Percentiles rank a stretch among this genome's conserved stretches.
phyloP scores from a whole-genome alignment of 2,329 filamentous ascomycete species.

The Graphium sp. region DNA sequence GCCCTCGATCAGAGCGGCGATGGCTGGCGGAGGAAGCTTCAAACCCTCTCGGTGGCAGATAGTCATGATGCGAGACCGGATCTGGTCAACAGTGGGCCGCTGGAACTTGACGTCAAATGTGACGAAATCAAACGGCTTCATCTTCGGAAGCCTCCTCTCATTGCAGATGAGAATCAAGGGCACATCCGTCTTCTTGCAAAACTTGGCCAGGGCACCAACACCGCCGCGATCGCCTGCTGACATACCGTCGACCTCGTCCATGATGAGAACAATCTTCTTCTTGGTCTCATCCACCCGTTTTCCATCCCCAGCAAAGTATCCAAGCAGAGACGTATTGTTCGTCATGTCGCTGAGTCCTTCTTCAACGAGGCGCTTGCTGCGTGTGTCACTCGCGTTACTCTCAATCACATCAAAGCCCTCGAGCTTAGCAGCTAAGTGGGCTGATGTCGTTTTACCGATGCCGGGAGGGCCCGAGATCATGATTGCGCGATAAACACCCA shows the following conservation, averaged over 20 bases:
- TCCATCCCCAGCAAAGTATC: slow-evolving; percentile 75
- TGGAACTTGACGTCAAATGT: slow-evolving; percentile 77
- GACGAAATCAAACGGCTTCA: slow-evolving; percentile 90
- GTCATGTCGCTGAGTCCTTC: slow-evolving; percentile 75
- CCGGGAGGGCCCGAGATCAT: slow-evolving; percentile 92
- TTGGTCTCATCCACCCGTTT: slow-evolving; percentile 65
- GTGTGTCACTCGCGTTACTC: slow-evolving; percentile 86
- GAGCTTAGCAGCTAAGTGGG: slow-evolving; percentile 81
- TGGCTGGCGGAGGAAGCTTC: slow-evolving; percentile 65
- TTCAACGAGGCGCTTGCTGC: slow-evolving; percentile 93
- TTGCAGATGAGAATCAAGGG: slow-evolving; percentile 98
- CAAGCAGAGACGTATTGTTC: slow-evolving; percentile 81
- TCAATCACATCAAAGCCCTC: slow-evolving; percentile 91
- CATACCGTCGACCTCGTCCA: slow-evolving; percentile 99
- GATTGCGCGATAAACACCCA: slow-evolving; percentile 70
- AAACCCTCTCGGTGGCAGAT: slow-evolving; percentile 86
- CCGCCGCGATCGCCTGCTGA: slow-evolving; percentile 91
- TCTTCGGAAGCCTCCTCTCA: slow-evolving; percentile 81
- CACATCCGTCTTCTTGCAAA: slow-evolving; percentile 88
- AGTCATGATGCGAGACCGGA: slow-evolving; percentile 82
- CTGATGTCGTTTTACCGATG: slow-evolving; percentile 94
- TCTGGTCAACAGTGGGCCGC: slow-evolving; percentile 78
- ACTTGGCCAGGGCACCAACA: slow-evolving; percentile 82
- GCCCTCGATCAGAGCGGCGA: slow-evolving; percentile 90
- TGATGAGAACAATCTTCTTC: slow-evolving; percentile 90